A percentile compares a stretch with the other conserved stretches of the same genome.
Conservation (phyloP, 106 monocot species). For the Dioscorea dumetorum region DNA sequence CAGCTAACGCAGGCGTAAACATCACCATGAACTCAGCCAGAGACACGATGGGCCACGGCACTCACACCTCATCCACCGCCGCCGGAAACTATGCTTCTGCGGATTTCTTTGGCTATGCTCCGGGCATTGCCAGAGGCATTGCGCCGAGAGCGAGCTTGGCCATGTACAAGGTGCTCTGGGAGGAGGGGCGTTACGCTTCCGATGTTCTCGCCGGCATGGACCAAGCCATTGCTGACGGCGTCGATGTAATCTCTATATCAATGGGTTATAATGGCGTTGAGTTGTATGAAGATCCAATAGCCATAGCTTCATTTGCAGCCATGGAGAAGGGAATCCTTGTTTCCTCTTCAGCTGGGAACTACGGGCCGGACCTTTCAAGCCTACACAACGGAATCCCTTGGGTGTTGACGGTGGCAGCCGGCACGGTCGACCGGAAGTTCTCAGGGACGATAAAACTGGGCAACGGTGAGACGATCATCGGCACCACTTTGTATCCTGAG, state of each 20-base stretch:
- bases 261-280: slow-evolving; percentile 34
- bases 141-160: slow-evolving; percentile 63
- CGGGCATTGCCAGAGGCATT: slow-evolving; percentile 41
- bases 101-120: slow-evolving; percentile 48
- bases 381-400: slow-evolving; percentile 74
- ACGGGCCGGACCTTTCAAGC: slow-evolving; percentile 23
- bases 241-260: slow-evolving; percentile 70
- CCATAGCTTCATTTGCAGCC: slow-evolving; percentile 56
- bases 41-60: slow-evolving; percentile 91
- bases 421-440: slow-evolving; percentile 55
- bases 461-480: slow-evolving; percentile 19
- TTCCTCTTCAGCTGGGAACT: slow-evolving; percentile 55
- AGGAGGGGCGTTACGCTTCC: slow-evolving; percentile 27
- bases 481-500: not conserved
- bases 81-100: slow-evolving; percentile 32
- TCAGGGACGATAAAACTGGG: slow-evolving; percentile 24
- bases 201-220: slow-evolving; percentile 72
- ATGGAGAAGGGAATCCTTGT: slow-evolving; percentile 64
- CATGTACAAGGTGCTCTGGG: slow-evolving; percentile 62
- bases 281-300: slow-evolving; percentile 50
- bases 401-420: slow-evolving; percentile 54
- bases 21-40: slow-evolving; percentile 28
- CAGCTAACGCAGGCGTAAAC: slow-evolving; percentile 54
- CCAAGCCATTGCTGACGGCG: slow-evolving; percentile 50
- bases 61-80: slow-evolving; percentile 81